A percentile compares a stretch with the other conserved stretches of the same genome.
These are phyloP conservation scores for Firmiana major DNA, from an alignment of 345 rosid genomes.

Conservation along the genomic window DNA sequence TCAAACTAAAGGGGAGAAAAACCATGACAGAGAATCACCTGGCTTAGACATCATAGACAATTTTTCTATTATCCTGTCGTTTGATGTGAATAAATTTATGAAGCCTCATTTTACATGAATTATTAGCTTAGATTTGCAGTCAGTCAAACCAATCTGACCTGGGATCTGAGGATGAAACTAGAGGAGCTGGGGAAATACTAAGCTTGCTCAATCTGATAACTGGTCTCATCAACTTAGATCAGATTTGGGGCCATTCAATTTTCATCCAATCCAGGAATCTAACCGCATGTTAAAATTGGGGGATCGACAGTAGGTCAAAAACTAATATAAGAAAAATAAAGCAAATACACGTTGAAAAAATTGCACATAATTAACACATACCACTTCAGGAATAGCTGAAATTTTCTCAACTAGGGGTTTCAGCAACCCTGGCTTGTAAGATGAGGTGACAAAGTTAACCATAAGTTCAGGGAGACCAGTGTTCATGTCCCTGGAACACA, in stretches of 20 bases:
- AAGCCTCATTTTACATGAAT: not conserved
- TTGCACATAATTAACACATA: conserved; percentile 25
- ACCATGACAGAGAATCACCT: not conserved
- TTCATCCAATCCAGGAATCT: not conserved
- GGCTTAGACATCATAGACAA: not conserved
- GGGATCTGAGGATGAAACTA: not conserved
- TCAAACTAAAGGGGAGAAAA: not conserved
- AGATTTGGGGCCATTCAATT: not conserved
- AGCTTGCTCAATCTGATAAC: not conserved
- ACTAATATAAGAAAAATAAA: not conserved
- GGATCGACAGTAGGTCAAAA: not conserved
- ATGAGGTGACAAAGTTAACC: conserved; percentile 93
- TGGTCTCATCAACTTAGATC: not conserved
- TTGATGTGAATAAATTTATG: not conserved
- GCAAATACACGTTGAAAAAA: not conserved
- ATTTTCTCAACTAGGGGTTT: conserved; percentile 73
- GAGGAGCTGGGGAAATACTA: not conserved
- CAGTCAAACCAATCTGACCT: not conserved
- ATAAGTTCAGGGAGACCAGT: conserved; percentile 69
- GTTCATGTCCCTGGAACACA: conserved; percentile 52
- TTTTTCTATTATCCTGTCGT: not conserved
- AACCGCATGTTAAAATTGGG: not conserved
- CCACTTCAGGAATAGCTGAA: conserved; percentile 83
- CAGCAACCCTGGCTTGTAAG: conserved; percentile 80
- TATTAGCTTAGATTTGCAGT: not conserved